Evolutionary conservation across 2,329 filamentous ascomycete species (phyloP), one percentile per base, ranked within the genome.

Genomic region (Aspergillus versicolor): DNA sequence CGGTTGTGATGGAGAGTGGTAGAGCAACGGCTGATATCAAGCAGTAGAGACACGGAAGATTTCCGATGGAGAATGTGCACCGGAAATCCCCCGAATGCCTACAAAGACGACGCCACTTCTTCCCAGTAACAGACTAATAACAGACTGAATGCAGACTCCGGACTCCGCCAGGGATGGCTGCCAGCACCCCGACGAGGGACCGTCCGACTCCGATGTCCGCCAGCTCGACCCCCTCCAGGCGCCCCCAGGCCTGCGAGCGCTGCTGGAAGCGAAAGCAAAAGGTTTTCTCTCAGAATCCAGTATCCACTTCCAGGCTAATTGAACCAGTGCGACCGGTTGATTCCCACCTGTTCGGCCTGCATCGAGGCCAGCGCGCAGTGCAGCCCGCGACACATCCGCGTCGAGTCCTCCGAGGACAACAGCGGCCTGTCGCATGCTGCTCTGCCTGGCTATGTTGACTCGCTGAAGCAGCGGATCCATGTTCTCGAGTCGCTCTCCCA

Each of bases 231-330:
- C 37, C 48, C 8, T 2, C 37, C 22, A 42, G 15, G 48, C 51
- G 51, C 1, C 43, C 42, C 57, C 68, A 71, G 49, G 69, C 69
- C 7, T 71, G 68, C 48, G 67, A 71, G 47, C 61, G 68, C 43
- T 72, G 69, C 51, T 71, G 68, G 65, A 68, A 67, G 47, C 66
- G 68, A 24, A 72, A 71, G 51, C 67, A 72, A 48, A 72, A 71
- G 64, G 69, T 65, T 56, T 13, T 15, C 3, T 8, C 24, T 11
- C 11, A 5, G n/a, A 22, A 15, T 11, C 24, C 37, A 3, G 2
- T 24, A 9, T 3, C 5, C n/a, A 21, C 3, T 12, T 5, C 19
- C 0, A 4, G 42, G 22, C 42, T 30, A 22, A 40, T 32, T 15
- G 9, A 13, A 44, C 52, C 55, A 68, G 65, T 67, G 64, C 51